Percentiles rank a stretch among this genome's conserved stretches.
phyloP scores from a whole-genome alignment of 2,329 filamentous ascomycete species.

The Dothideomycetes sp. region DNA sequence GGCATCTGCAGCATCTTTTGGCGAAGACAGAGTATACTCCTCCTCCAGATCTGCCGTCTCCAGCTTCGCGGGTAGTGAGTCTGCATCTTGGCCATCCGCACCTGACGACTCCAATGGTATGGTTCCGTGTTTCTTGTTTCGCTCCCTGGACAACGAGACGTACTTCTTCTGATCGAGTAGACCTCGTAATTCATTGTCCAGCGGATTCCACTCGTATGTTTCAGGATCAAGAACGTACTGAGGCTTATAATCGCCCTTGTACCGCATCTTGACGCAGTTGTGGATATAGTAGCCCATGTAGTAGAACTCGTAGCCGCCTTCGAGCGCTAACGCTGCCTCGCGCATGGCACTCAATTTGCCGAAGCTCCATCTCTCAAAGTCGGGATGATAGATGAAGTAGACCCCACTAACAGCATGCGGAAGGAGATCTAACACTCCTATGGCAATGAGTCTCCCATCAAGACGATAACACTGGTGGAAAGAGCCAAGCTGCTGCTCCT shows the following conservation, averaged over 20 bases:
- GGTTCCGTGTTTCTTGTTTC: slow-evolving; percentile 13
- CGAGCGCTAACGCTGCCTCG: slow-evolving; percentile 60
- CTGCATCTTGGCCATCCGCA: slow-evolving; percentile 13
- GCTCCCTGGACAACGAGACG: slow-evolving; percentile 29
- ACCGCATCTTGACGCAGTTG: slow-evolving; percentile 69
- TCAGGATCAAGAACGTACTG: slow-evolving; percentile 63
- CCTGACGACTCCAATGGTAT: not conserved
- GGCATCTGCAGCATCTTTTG: slow-evolving; percentile 21
- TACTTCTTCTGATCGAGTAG: slow-evolving; percentile 47
- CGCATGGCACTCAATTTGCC: slow-evolving; percentile 66
- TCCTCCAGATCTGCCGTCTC: not conserved
- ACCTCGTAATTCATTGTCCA: slow-evolving; percentile 19
- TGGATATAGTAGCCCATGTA: slow-evolving; percentile 82
- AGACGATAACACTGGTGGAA: slow-evolving; percentile 76
- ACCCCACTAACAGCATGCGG: slow-evolving; percentile 70
- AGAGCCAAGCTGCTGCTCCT: slow-evolving; percentile 51
- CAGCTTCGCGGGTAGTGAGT: too few species aligned
- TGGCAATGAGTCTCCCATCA: slow-evolving; percentile 63
- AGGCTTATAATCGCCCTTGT: slow-evolving; percentile 70
- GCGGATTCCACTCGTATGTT: slow-evolving; percentile 18
- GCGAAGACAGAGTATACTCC: slow-evolving; percentile 6
- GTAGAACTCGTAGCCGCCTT: slow-evolving; percentile 63
- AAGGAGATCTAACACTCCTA: slow-evolving; percentile 66
- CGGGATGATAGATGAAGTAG: slow-evolving; percentile 73
- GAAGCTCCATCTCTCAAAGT: slow-evolving; percentile 56